A percentile compares a stretch with the other conserved stretches of the same genome.
phyloP scores from a whole-genome alignment of 164 flowering plant genomes.

The Cinnamomum micranthum region DNA sequence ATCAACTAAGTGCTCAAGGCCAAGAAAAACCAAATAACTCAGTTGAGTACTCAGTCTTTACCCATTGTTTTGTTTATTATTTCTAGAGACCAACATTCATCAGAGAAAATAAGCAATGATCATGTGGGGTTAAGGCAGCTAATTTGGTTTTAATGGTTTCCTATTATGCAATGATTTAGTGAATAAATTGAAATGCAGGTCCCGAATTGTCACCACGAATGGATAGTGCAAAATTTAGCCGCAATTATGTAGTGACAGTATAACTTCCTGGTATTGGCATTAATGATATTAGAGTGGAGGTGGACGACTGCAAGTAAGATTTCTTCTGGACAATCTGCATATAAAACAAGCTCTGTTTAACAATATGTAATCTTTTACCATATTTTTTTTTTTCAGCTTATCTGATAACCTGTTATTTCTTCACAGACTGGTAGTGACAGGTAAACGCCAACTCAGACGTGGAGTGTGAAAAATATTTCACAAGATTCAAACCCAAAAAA shows the following conservation, averaged over 20 bases:
- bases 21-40: neutral
- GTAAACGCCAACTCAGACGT: conserved; percentile 39
- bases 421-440: conserved; percentile 55
- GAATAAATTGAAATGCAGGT: conserved; percentile 21
- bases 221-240: conserved; percentile 58
- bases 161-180: neutral
- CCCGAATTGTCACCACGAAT: conserved; percentile 57
- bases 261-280: conserved; percentile 69
- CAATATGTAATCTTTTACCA: neutral
- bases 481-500: conserved; percentile 28
- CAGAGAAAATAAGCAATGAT: neutral
- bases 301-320: conserved; percentile 54
- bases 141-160: neutral
- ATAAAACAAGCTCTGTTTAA: neutral
- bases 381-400: neutral
- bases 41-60: neutral
- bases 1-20: neutral
- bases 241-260: conserved; percentile 39
- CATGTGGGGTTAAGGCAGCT: neutral
- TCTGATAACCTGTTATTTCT: neutral
- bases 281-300: conserved; percentile 58
- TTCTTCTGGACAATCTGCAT: neutral
- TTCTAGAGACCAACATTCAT: neutral
- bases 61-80: neutral
- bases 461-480: conserved; percentile 24